Evolutionary conservation across 140 eudicot species (phyloP).

Genomic region (Ambrosia hybrid): DNA sequence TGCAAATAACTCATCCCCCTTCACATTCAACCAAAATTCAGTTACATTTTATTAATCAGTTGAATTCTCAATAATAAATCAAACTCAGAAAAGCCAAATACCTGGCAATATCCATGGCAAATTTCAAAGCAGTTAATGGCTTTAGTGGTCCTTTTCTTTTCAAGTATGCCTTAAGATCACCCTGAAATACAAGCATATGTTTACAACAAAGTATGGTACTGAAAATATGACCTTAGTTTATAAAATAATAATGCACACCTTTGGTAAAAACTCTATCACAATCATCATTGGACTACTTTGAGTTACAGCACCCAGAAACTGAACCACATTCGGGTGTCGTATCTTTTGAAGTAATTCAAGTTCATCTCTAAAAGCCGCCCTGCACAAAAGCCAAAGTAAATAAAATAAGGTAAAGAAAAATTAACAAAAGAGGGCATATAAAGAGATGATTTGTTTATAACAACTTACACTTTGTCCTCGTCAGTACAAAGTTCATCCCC

Average conservation of each 20-base stretch:
- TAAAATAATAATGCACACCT: slow-evolving; percentile 40
- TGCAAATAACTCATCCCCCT: slow-evolving; percentile 84
- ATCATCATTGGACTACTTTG: slow-evolving; percentile 99
- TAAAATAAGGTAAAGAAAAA: not conserved
- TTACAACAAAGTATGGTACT: not conserved
- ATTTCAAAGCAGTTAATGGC: slow-evolving; percentile 65
- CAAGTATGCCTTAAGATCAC: slow-evolving; percentile 75
- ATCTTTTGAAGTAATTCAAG: slow-evolving; percentile 89
- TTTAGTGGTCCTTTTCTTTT: slow-evolving; percentile 69
- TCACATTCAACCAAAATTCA: slow-evolving; percentile 21
- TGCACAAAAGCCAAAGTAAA: slow-evolving; percentile 25
- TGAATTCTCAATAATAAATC: not conserved
- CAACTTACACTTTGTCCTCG: slow-evolving; percentile 90
- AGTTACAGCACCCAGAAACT: slow-evolving; percentile 96
- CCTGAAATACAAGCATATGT: slow-evolving; percentile 47
- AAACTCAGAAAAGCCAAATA: slow-evolving; percentile 21
- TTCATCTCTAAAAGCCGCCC: slow-evolving; percentile 89
- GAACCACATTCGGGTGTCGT: slow-evolving; percentile 97
- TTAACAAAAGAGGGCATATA: slow-evolving; percentile 11
- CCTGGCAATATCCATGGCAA: slow-evolving; percentile 96
- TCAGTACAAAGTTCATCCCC: slow-evolving; percentile 78
- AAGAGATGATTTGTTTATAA: not conserved
- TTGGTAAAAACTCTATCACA: slow-evolving; percentile 82
- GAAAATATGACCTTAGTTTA: not conserved
- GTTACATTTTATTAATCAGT: slow-evolving; percentile 8